phyloP scores from a whole-genome alignment of 2,329 filamentous ascomycete genomes.

The Teratosphaeriaceae sp. region DNA sequence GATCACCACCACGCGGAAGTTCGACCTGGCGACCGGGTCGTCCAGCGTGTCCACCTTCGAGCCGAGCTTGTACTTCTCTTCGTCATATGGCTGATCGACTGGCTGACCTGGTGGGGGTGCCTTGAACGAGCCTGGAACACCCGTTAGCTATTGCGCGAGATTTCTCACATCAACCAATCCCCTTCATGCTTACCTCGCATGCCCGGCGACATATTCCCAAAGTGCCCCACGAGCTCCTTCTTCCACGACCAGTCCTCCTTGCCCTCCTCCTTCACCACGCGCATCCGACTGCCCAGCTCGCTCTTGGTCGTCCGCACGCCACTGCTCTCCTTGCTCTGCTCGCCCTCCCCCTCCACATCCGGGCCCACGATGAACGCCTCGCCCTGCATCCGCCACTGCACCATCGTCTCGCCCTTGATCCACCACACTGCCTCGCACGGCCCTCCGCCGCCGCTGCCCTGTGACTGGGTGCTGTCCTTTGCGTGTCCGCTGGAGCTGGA shows the following conservation, averaged over 20 bases:
- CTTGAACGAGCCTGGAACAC: constrained; percentile 59
- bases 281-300: constrained; percentile 58
- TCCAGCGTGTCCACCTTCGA: constrained; percentile 65
- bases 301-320: constrained; percentile 54
- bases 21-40: constrained; percentile 62
- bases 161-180: too few relatives aligned
- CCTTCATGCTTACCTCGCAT: constrained; percentile 70
- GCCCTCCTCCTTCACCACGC: constrained; percentile 40
- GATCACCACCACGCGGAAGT: constrained; percentile 86
- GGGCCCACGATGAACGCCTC: constrained; percentile 66
- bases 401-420: constrained; percentile 56
- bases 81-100: constrained; percentile 39
- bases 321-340: constrained; percentile 45
- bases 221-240: constrained; percentile 75
- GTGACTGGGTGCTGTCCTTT: constrained; percentile 34
- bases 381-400: constrained; percentile 82
- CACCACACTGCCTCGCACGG: constrained; percentile 81
- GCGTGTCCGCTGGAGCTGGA: constrained; percentile 43
- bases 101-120: constrained; percentile 46
- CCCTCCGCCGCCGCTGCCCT: constrained; percentile 56
- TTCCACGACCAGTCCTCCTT: constrained; percentile 65
- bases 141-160: too few relatives aligned
- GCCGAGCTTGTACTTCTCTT: constrained; percentile 41
- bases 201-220: constrained; percentile 76
- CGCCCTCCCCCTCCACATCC: constrained; percentile 52